phyloP scores from a whole-genome alignment of 257 asterid genomes.

The Plectranthus barbatus region DNA sequence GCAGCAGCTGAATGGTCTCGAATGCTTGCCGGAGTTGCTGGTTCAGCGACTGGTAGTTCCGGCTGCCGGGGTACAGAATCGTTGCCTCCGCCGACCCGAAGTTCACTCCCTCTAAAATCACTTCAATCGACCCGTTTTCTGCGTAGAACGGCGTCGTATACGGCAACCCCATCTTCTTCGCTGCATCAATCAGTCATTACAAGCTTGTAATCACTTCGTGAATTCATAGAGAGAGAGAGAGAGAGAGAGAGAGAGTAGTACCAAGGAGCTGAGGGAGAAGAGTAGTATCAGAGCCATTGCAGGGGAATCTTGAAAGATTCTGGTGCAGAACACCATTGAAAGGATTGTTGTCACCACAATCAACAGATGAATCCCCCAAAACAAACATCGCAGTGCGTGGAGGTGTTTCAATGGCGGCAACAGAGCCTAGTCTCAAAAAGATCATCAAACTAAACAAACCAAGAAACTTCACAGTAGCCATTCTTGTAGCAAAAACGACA shows the following conservation, averaged over 20 bases:
- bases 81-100: conserved; percentile 57
- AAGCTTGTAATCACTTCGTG: not conserved
- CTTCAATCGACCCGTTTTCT: conserved; percentile 46
- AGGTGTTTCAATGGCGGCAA: conserved; percentile 18
- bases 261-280: conserved; percentile 65
- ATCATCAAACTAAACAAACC: too few relatives aligned
- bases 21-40: conserved; percentile 56
- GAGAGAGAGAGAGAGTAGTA: conserved; percentile 19
- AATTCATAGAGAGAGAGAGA: not conserved
- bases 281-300: conserved; percentile 56
- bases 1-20: conserved; percentile 47
- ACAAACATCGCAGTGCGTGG: conserved; percentile 39
- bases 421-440: not conserved
- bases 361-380: conserved; percentile 68
- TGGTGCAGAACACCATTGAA: conserved; percentile 28
- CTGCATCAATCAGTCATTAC: conserved; percentile 33
- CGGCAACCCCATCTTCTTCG: conserved; percentile 48
- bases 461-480: conserved; percentile 15
- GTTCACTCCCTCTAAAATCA: conserved; percentile 37
- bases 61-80: conserved; percentile 34
- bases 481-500: conserved; percentile 1
- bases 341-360: conserved; percentile 59
- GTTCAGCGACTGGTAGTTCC: conserved; percentile 50
- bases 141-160: conserved; percentile 47
- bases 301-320: conserved; percentile 41